phyloP scores from a whole-genome alignment of 148 eudicot species.

The Heliosperma pusillum region DNA sequence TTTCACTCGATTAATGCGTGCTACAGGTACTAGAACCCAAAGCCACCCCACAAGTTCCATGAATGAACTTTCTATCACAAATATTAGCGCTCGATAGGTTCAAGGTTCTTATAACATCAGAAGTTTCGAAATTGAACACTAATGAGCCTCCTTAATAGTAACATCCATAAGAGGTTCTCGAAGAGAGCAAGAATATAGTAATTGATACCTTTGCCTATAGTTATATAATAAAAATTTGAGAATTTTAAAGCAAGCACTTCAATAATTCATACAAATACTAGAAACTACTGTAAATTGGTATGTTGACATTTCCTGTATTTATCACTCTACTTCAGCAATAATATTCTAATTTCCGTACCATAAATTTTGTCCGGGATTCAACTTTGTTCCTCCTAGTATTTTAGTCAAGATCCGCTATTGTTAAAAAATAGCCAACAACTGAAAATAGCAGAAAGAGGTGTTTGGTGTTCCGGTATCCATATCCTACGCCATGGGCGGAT shows the following conservation, averaged over 20 bases:
- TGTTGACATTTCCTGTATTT: not conserved
- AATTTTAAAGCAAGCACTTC: not conserved
- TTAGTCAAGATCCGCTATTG: too few relatives aligned
- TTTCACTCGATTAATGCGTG: constrained; percentile 16
- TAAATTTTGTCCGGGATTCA: too few relatives aligned
- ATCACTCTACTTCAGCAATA: too few relatives aligned
- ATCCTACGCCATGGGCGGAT: too few relatives aligned
- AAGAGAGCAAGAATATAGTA: not conserved
- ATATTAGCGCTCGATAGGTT: constrained; percentile 2
- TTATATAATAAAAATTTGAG: too few relatives aligned
- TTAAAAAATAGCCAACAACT: too few relatives aligned
- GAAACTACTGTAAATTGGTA: not conserved
- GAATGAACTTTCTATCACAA: constrained; percentile 6
- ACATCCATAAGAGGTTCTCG: not conserved
- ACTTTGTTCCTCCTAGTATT: too few relatives aligned
- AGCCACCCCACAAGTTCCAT: not conserved
- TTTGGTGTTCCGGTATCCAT: too few relatives aligned
- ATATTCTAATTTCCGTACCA: too few relatives aligned
- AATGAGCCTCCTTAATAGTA: not conserved
- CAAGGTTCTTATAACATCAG: not conserved
- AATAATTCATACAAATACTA: not conserved
- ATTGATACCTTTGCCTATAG: not conserved
- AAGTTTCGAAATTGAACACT: too few relatives aligned
- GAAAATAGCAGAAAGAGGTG: too few relatives aligned
- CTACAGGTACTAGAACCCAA: not conserved